phyloP scores from a whole-genome alignment of 768 basidiomycete species.

The Podaxis rugospora region DNA sequence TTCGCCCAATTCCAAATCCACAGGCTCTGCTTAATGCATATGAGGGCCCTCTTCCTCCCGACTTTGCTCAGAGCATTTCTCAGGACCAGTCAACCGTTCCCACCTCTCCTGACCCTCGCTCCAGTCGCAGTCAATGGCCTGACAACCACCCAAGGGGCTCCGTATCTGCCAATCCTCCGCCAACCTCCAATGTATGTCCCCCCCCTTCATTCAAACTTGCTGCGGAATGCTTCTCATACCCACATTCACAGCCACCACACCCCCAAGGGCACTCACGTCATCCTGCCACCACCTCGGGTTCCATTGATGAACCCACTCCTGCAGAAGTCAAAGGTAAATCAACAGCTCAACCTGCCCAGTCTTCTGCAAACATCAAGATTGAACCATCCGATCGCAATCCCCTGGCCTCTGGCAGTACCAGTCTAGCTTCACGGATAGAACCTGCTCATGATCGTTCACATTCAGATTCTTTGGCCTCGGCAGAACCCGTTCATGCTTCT shows the following conservation, averaged over 20 bases:
- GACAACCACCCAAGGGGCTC: conserved; percentile 8
- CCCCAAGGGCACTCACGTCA: neutral
- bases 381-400: neutral
- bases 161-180: conserved; percentile 4
- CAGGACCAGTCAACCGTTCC: neutral
- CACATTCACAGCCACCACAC: neutral
- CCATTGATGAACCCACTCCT: neutral
- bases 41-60: conserved; percentile 39
- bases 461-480: neutral
- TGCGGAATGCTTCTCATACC: neutral
- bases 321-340: neutral
- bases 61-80: neutral
- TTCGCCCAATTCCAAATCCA: conserved; percentile 62
- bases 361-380: conserved; percentile 1
- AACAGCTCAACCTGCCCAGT: neutral
- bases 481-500: neutral
- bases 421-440: neutral
- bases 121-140: neutral
- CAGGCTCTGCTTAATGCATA: conserved; percentile 60
- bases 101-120: neutral
- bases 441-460: neutral
- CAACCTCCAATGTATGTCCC: conserved; percentile 12
- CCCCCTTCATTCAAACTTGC: neutral
- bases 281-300: neutral
- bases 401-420: neutral